A percentile compares a stretch with the other conserved stretches of the same genome.
Conservation (phyloP, 2,329 filamentous ascomycete species). For the Sarocladium brachiariae region DNA sequence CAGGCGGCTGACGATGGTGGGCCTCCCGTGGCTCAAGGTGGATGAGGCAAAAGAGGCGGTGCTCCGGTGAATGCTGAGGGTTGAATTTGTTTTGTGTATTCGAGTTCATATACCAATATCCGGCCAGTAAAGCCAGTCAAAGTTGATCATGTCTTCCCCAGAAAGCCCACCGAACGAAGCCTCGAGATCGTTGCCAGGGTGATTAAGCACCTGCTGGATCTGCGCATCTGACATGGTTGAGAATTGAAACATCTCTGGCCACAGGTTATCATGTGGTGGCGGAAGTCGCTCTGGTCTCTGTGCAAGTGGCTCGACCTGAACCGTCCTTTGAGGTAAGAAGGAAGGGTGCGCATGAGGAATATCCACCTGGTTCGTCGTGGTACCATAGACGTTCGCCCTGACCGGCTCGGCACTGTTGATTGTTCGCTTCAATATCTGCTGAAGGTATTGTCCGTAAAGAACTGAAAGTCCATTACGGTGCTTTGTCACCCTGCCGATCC, state of each 20-base stretch:
- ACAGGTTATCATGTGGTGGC: slow-evolving; percentile 19
- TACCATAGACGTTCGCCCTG: slow-evolving; percentile 12
- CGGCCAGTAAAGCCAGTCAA: slow-evolving; percentile 50
- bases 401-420: slow-evolving; percentile 13
- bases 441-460: slow-evolving; percentile 39
- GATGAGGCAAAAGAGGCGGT: slow-evolving; percentile 1
- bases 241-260: slow-evolving; percentile 51
- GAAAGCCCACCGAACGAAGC: slow-evolving; percentile 47
- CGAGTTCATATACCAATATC: slow-evolving; percentile 31
- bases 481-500: slow-evolving; percentile 57
- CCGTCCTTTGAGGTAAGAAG: slow-evolving; percentile 6
- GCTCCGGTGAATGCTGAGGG: background rate
- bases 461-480: slow-evolving; percentile 61
- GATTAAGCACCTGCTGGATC: slow-evolving; percentile 58
- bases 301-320: slow-evolving; percentile 11
- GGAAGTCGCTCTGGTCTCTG: slow-evolving; percentile 1
- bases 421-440: slow-evolving; percentile 35
- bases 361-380: slow-evolving; percentile 7
- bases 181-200: slow-evolving; percentile 48
- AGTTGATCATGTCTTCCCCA: slow-evolving; percentile 51
- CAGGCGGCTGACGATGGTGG: slow-evolving; percentile 21
- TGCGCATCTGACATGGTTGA: slow-evolving; percentile 65
- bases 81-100: background rate
- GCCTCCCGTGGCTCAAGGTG: slow-evolving; percentile 5
- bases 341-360: slow-evolving; percentile 9